phyloP scores from a whole-genome alignment of 108 stramenopile genomes.

The Epithemia pelagica region DNA sequence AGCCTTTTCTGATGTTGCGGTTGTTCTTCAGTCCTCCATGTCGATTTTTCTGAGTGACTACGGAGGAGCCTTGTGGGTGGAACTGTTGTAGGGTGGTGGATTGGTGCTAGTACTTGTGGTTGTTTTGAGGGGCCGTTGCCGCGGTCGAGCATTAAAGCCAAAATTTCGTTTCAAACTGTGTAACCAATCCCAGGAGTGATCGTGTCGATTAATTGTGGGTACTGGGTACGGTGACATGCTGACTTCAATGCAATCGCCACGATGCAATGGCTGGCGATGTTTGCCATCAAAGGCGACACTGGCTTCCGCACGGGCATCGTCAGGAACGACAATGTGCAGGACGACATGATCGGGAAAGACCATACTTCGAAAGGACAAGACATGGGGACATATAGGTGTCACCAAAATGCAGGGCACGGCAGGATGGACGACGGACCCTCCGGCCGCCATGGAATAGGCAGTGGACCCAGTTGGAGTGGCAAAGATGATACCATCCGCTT shows the following conservation, averaged over 20 bases:
- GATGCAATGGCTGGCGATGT: slow-evolving; percentile 66
- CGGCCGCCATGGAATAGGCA: slow-evolving; percentile 94
- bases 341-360: slow-evolving; percentile 93
- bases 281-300: slow-evolving; percentile 94
- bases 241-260: slow-evolving; percentile 88
- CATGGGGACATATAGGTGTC: slow-evolving; percentile 96
- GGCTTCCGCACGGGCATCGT: slow-evolving; percentile 82
- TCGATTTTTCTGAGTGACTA: too few relatives aligned
- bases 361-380: slow-evolving; percentile 90
- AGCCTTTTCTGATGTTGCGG: too few relatives aligned
- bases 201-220: slow-evolving; percentile 78
- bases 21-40: too few relatives aligned
- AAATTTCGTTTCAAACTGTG: slow-evolving; percentile 73
- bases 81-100: too few relatives aligned
- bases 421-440: slow-evolving; percentile 96
- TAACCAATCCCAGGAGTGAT: slow-evolving; percentile 88
- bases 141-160: slow-evolving; percentile 77
- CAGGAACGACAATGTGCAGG: slow-evolving; percentile 75
- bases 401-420: slow-evolving; percentile 91
- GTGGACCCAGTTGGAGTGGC: slow-evolving; percentile 95
- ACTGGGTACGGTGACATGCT: slow-evolving; percentile 86
- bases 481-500: slow-evolving; percentile 95
- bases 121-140: slow-evolving; percentile 53
- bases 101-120: too few relatives aligned
- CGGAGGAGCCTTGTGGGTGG: too few relatives aligned